Evolutionary conservation across 2,329 filamentous ascomycete species (phyloP).

Genomic region (Aureobasidium melanogenum): DNA sequence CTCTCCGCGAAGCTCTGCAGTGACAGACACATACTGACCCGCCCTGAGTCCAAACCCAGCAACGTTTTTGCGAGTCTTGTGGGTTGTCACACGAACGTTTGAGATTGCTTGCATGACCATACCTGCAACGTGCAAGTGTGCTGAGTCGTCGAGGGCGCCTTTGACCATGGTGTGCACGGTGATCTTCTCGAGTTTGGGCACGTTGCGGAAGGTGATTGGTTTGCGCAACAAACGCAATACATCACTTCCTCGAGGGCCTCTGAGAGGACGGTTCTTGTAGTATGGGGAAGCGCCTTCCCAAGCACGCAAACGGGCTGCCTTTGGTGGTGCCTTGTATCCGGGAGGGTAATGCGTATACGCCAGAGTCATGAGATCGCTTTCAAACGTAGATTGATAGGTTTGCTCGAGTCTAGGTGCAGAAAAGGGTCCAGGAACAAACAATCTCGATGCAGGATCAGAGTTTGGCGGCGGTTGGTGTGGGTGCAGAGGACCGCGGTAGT

Average conservation of each 20-base stretch:
- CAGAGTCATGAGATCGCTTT: constrained; percentile 79
- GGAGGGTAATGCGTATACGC: constrained; percentile 80
- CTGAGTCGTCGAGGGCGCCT: constrained; percentile 59
- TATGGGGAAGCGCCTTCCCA: constrained; percentile 93
- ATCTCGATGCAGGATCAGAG: constrained; percentile 78
- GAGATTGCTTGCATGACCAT: constrained; percentile 81
- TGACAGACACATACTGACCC: constrained; percentile 65
- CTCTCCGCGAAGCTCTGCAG: constrained; percentile 67
- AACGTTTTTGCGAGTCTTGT: constrained; percentile 61
- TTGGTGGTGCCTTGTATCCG: constrained; percentile 53
- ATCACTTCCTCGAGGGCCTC: constrained; percentile 73
- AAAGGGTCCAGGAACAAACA: constrained; percentile 88
- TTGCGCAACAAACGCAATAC: constrained; percentile 59
- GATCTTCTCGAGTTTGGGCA: constrained; percentile 73
- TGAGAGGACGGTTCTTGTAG: constrained; percentile 79
- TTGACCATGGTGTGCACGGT: constrained; percentile 70
- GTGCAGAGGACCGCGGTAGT: constrained; percentile 86
- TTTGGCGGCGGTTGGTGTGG: constrained; percentile 82
- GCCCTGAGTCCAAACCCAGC: constrained; percentile 65
- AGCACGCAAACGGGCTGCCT: constrained; percentile 60
- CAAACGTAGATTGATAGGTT: constrained; percentile 80
- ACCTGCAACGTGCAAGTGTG: constrained; percentile 71
- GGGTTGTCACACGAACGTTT: constrained; percentile 62
- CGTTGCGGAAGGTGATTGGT: constrained; percentile 66
- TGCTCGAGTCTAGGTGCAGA: constrained; percentile 77